A percentile compares a stretch with the other conserved stretches of the same genome.
Evolutionary conservation across 2,329 filamentous ascomycete species (phyloP).

Genomic region (Xylariaceae sp.): DNA sequence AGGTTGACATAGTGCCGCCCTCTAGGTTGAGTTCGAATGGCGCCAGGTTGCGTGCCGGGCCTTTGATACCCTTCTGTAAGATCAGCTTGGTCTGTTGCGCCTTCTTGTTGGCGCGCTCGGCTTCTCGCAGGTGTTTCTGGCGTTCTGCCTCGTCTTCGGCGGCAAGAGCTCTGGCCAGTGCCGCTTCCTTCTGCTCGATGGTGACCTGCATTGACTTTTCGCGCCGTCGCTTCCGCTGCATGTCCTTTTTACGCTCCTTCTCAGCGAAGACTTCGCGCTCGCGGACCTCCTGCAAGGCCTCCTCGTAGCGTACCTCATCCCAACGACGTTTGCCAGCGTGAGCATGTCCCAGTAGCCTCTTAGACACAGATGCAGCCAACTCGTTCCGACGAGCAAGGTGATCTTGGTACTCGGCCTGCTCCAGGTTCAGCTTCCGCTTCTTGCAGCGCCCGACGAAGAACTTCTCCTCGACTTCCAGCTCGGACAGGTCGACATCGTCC

Average conservation of each 20-base stretch:
- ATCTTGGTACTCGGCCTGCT: constrained; percentile 53
- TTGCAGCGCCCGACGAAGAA: constrained; percentile 48
- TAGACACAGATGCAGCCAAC: constrained; percentile 49
- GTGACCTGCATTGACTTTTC: constrained; percentile 95
- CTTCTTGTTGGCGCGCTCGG: constrained; percentile 86
- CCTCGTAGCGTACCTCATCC: constrained; percentile 67
- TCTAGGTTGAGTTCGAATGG: constrained; percentile 74
- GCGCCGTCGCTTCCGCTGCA: constrained; percentile 92
- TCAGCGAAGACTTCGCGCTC: constrained; percentile 86
- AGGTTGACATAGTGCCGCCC: constrained; percentile 77
- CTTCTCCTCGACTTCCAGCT: constrained; percentile 36
- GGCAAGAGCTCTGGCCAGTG: constrained; percentile 67
- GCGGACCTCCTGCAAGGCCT: constrained; percentile 78
- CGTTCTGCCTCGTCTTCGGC: constrained; percentile 78
- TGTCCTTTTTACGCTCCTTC: constrained; percentile 99
- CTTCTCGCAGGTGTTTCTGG: constrained; percentile 73
- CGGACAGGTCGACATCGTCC: constrained; percentile 32
- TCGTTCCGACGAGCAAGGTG: constrained; percentile 56
- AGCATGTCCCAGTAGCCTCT: constrained; percentile 60
- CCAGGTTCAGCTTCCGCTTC: constrained; percentile 64
- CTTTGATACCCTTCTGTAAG: constrained; percentile 80
- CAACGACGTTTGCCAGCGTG: constrained; percentile 68
- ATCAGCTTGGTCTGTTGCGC: constrained; percentile 84
- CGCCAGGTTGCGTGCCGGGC: constrained; percentile 58
- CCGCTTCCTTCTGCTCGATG: constrained; percentile 81